Evolutionary conservation across 1,284 basidiomycete species (phyloP), one percentile per base, ranked within the genome.

Genomic region (Ganoderma meredithae): DNA sequence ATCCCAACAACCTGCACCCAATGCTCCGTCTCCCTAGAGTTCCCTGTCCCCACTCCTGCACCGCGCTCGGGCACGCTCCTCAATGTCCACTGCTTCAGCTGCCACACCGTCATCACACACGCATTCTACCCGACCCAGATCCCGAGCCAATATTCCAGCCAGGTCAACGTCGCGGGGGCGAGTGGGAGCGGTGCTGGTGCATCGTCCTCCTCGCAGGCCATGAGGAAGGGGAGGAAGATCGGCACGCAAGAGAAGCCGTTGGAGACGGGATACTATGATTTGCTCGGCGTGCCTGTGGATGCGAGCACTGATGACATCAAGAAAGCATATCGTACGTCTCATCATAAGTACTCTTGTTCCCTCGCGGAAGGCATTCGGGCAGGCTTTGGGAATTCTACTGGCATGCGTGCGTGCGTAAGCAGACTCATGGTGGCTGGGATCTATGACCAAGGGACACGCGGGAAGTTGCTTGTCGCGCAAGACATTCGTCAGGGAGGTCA

Each of bases 301-400:
- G 95, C 95, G 5, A 91, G 91, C 17, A 85, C 87, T 1, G 94
- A 95, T 15, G 95, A 97, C 68, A 90, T 99, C 79, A 99, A 99
- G 85, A 98, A 96, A 81, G 95, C 97, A 2, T 99, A 99, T 82
- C 89, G 93, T 91, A 76, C 71, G 91, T 60, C 58, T 39, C 39
- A 8, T 17, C 22, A 40, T 25, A n/a, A n/a, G n/a, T n/a, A 60
- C 39, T 5, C 39, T 41, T 22, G 12, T 25, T 60, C 15, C 43
- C 7, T 40, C 25, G 36, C 22, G 39, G 40, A 9, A 41, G 25
- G 40, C 12, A 41, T 22, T 12, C 22, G 55, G 55, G 31, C 17
- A 17, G 52, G 52, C 52, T 33, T 6, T 17, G 13, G 4, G 25
- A 47, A 12, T n/a, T n/a, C 9, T 53, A 7, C 27, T 55, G 27